Evolutionary conservation across 768 basidiomycete species (phyloP), one percentile per base, ranked within the genome.

Genomic region (Serendipita sp.): DNA sequence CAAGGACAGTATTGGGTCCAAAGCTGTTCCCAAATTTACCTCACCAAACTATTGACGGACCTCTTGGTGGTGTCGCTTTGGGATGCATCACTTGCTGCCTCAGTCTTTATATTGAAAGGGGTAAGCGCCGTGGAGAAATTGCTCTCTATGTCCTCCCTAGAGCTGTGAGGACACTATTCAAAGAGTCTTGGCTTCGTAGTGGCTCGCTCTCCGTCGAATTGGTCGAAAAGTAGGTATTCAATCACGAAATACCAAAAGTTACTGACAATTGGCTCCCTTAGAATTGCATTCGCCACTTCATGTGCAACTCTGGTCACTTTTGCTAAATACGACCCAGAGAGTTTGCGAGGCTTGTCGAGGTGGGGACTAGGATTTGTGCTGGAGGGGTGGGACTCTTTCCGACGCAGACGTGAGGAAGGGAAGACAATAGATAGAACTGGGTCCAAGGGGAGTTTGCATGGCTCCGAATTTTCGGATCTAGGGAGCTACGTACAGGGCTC

Each of bases 1-100:
- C 82, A 9, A 81, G 88, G 51, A 83, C 88, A 2, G 73, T 81
- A 3, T 70, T 86, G 14, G 85, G 87, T 1, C 62, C 62, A 3
- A 53, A 33, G 13, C 68, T 83, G 5, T 76, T 90, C 42, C 86
- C 85, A 0, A 74, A 70, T 41, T 75, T 90, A 53, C 84, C 88
- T 16, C 86, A 90, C 66, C 80, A 90, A 63, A 80, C 85, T 64
- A 88, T 85, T 81, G 88, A 90, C 68, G 86, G 88, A 0, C 84
- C 88, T 1, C 78, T 76, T 63, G 88, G 88, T 0, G 79, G 84
- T 64, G 72, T 84, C 31, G 71, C 89, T 64, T 78, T 75, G 2
- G 88, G 85, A 22, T 85, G 84, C 64, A 70, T 90, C 44, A 72
- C 78, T 17, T 90, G 88, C 65, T 88, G 88, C 3, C 74, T 78